Percentiles rank a stretch among this genome's conserved stretches.
Evolutionary conservation across 2,329 filamentous ascomycete genomes (phyloP).

Genomic region (Pseudohalonectria lignicola): DNA sequence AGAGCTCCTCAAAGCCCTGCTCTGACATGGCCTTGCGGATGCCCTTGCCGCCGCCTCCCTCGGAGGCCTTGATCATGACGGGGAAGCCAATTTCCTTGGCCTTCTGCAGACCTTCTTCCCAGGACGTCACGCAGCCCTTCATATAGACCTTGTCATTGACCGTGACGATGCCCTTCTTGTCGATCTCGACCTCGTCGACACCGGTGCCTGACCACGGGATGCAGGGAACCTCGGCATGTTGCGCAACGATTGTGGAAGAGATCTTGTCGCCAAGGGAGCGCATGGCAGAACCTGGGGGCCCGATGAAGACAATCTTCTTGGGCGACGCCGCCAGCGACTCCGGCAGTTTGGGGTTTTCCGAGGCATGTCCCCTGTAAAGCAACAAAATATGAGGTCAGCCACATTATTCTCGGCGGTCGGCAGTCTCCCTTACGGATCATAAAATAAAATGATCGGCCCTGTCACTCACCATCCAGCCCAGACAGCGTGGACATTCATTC

Average conservation of each 20-base stretch:
- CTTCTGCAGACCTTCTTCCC: conserved; percentile 78
- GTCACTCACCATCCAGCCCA: conserved; percentile 97
- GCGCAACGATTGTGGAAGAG: conserved; percentile 96
- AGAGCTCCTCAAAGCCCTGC: conserved; percentile 74
- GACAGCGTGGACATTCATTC: conserved; percentile 95
- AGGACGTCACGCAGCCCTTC: conserved; percentile 82
- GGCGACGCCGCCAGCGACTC: conserved; percentile 92
- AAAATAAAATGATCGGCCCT: no score
- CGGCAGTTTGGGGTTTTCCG: conserved; percentile 94
- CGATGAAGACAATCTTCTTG: conserved; percentile 99
- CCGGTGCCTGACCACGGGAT: conserved; percentile 99
- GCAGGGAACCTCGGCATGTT: conserved; percentile 91
- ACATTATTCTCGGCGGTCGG: conserved; percentile 5
- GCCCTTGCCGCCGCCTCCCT: conserved; percentile 98
- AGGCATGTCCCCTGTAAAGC: conserved; percentile 83
- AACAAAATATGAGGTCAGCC: no score
- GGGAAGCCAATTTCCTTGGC: conserved; percentile 92
- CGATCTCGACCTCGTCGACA: conserved; percentile 69
- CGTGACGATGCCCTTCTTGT: conserved; percentile 79
- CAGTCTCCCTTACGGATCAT: neutral
- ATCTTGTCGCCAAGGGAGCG: conserved; percentile 99
- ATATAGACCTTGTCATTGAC: conserved; percentile 77
- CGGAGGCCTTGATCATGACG: conserved; percentile 99
- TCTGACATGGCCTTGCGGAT: conserved; percentile 89
- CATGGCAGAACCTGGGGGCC: conserved; percentile 95